Percentiles rank a stretch among this genome's conserved stretches.
phyloP scores from a whole-genome alignment of 2,329 filamentous ascomycete genomes.

The Chalara sp. region DNA sequence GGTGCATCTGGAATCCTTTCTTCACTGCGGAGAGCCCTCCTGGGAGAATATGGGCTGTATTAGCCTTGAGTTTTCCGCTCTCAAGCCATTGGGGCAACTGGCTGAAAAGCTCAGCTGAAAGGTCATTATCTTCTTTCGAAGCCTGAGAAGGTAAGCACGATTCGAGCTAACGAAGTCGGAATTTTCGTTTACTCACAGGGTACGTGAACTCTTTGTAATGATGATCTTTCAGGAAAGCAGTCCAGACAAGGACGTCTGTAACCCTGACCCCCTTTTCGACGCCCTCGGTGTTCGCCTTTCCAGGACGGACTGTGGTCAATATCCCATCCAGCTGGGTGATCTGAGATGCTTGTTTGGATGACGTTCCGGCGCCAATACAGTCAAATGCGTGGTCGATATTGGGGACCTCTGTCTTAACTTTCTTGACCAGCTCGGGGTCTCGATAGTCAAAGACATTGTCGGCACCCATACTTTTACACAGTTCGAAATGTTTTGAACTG shows the following conservation, averaged over 20 bases:
- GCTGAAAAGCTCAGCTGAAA: neutral
- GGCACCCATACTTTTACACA: slow-evolving; percentile 29
- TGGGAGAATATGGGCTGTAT: neutral
- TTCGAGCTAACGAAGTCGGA: neutral
- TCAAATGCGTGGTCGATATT: slow-evolving; percentile 33
- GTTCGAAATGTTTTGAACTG: slow-evolving; percentile 26
- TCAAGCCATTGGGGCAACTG: neutral
- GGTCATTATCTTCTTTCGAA: neutral
- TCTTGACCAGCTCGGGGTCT: slow-evolving; percentile 28
- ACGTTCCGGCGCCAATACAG: slow-evolving; percentile 32
- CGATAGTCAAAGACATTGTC: slow-evolving; percentile 34
- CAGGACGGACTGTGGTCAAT: slow-evolving; percentile 36
- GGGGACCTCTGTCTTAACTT: slow-evolving; percentile 27
- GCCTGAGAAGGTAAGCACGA: neutral
- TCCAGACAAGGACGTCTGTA: slow-evolving; percentile 37
- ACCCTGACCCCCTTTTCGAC: slow-evolving; percentile 29
- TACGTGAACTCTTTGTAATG: slow-evolving; percentile 29
- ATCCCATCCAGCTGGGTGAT: slow-evolving; percentile 20
- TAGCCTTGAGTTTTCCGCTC: neutral
- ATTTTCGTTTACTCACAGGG: slow-evolving; percentile 26
- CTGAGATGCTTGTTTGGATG: slow-evolving; percentile 28
- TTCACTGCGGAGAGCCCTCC: neutral
- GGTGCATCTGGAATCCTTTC: neutral
- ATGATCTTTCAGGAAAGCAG: slow-evolving; percentile 34
- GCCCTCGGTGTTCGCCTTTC: slow-evolving; percentile 31